Conservation (phyloP, 1,139 yeast species). For the Zygosaccharomyces pseudobailii region DNA sequence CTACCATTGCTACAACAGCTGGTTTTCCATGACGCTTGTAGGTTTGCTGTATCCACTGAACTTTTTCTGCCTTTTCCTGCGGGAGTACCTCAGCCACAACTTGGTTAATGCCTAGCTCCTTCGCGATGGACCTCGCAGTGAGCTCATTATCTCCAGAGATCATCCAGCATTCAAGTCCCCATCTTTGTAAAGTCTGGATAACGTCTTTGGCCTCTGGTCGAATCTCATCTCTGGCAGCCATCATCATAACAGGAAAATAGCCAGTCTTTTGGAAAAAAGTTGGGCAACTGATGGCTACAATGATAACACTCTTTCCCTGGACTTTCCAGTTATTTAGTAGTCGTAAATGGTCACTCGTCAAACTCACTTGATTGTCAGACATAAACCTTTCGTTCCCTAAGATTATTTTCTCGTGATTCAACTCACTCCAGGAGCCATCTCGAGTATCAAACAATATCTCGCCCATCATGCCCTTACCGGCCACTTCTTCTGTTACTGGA, state of each 20-base stretch:
- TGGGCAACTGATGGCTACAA: slow-evolving; percentile 45
- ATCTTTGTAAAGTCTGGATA: slow-evolving; percentile 41
- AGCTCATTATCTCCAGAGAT: slow-evolving; percentile 59
- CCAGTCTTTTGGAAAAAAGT: slow-evolving; percentile 31
- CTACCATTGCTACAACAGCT: slow-evolving; percentile 52
- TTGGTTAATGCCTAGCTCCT: slow-evolving; percentile 55
- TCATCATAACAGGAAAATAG: slow-evolving; percentile 42
- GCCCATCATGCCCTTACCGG: slow-evolving; percentile 59
- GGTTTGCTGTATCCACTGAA: slow-evolving; percentile 48
- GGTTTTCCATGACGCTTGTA: slow-evolving; percentile 20
- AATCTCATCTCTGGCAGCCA: slow-evolving; percentile 63
- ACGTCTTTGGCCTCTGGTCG: slow-evolving; percentile 58
- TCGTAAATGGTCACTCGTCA: slow-evolving; percentile 34
- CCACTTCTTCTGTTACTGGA: slow-evolving; percentile 47
- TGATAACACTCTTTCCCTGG: slow-evolving; percentile 58
- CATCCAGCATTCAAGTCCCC: slow-evolving; percentile 58
- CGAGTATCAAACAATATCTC: slow-evolving; percentile 31
- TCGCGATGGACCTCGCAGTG: slow-evolving; percentile 69
- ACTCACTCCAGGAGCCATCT: slow-evolving; percentile 34
- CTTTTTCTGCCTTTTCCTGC: slow-evolving; percentile 59
- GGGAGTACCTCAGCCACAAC: slow-evolving; percentile 76
- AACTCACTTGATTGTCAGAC: slow-evolving; percentile 37
- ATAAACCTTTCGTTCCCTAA: slow-evolving; percentile 62
- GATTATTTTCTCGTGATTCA: slow-evolving; percentile 41
- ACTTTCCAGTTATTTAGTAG: slow-evolving; percentile 51